Evolutionary conservation across 306 rosid species (phyloP), one percentile per base, ranked within the genome.

Genomic region (Clitoria ternatea): DNA sequence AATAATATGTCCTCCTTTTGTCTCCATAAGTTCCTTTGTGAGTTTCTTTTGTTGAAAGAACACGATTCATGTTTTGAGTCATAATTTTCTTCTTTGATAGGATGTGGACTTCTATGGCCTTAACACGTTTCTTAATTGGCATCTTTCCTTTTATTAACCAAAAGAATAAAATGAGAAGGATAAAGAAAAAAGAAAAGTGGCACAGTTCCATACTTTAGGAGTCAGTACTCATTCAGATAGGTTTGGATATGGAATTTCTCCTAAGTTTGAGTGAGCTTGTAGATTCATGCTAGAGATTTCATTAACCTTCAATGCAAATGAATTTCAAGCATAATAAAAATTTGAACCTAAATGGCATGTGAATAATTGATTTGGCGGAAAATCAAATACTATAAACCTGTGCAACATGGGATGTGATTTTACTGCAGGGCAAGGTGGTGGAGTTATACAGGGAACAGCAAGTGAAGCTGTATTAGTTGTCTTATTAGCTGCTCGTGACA

Each of bases 381-480:
- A 48, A 17, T 40, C 20, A n/a, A 60, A 45, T 55, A 12, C 20
- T 44, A 23, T 15, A 73, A 54, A 55, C 75, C 61, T 43, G 8
- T 14, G 45, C 69, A 52, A 60, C 39, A 42, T 32, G 59, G 29
- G 15, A 61, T 73, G 65, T 65, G 68, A 73, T 53, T 77, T 66
- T 72, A 65, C 59, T 93, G 77, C 83, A 93, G 97, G 96, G 50
- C 65, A 81, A 72, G 98, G 97, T 53, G 98, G 96, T 71, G 97
- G 98, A 79, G 97, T 93, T 23, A 93, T 93, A 60, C 98, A 90
- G 78, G 98, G 98, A 45, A 88, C 98, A 44, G 97, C 98, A 19
- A 93, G 98, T 84, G 98, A 93, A 80, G 97, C 98, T 70, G 81
- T 82, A 59, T 84, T 93, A n/a, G 97, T 93, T 78, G 98, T 90